Evolutionary conservation across 495 filamentous ascomycete genomes (phyloP), one percentile per base, ranked within the genome.

Genomic region (Pyrenula massariospora): DNA sequence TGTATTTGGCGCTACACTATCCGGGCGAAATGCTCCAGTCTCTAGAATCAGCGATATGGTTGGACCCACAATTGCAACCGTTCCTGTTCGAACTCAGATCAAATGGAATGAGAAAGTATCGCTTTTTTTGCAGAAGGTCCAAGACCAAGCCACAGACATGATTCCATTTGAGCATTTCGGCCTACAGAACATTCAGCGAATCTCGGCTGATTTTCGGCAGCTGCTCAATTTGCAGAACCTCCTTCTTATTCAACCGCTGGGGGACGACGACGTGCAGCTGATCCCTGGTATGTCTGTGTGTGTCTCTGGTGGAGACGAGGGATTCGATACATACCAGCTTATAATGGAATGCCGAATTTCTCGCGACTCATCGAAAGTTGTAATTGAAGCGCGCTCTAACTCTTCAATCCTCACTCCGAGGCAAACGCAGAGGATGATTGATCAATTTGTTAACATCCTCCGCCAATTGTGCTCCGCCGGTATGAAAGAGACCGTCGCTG

Each of bases 201-300:
- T 84, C 12, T 75, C 70, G 47, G 50, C 67, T 0, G 80, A 82
- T 48, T 69, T 77, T 0, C 64, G 68, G 49, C 59, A 68, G 36
- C 82, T 79, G 3, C 80, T 76, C 55, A 72, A 81, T 49, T 74
- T 84, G 57, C 71, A 76, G 54, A 77, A 67, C 56, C 56, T 82
- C 24, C 63, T 82, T 3, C 68, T 77, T 2, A 66, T 84, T 10
- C 74, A 80, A 52, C 68, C 75, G 8, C 59, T 62, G 25, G 24
- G 31, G n/a, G 24, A 15, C 50, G 23, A 20, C 19, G 12, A 25
- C 8, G 31, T n/a, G 22, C 21, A 55, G 19, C n/a, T n/a, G n/a
- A n/a, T n/a, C n/a, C n/a, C n/a, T n/a, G 80, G 20, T 68, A 86
- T n/a, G 68, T 83, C 50, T 70, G 78, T n/a, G n/a, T n/a, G n/a